Base-by-base conservation (phyloP, 768 basidiomycete genomes). In the Auricularia sp. region DNA sequence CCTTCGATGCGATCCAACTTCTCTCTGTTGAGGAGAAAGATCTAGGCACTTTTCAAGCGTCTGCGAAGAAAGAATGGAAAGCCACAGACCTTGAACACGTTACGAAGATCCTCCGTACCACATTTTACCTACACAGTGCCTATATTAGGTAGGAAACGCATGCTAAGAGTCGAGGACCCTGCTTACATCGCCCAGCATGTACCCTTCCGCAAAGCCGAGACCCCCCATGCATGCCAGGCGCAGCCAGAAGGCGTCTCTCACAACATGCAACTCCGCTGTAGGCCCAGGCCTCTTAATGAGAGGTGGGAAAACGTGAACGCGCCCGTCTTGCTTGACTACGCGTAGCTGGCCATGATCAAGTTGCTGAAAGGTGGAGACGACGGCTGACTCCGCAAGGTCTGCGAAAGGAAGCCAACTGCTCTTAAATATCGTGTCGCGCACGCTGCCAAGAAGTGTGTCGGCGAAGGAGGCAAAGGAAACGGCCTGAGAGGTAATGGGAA, bases 121-220 rank as follows among this genome's bases (percentile, higher is more conserved):
- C 47, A 51, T 6, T 51, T 16, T 10, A 51, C 47, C 47, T 51
- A 51, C 6, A 21, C 21, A 45, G 18, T 24, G 73, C 80, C 68
- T 65, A 86, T 87, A 72, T 82, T 74, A 75, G 89, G 89, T 0
- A 89, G 73, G 2, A 80, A 75, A 2, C 83, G 79, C 21, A 91
- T 77, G 69, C 88, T 81, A 83, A 80, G 63, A 85, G 68, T 86
- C 83, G 36, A 88, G 29, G 29, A 29, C 29, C 29, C 29, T 29
- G 29, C 83, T 6, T 21, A 51, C 47, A 58, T 91, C 88, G 6
- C 88, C 87, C 64, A 83, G 85, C 89, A 91, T 90, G 74, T 85
- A 90, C 0, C 86, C 84, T 73, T 91, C 89, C 3, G 85, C 80
- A 69, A 91, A 89, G 3, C 88, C 89, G 54, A 91, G 74, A 70